Conservation (phyloP, 352 stramenopile species). For the Pythium oligandrum region DNA sequence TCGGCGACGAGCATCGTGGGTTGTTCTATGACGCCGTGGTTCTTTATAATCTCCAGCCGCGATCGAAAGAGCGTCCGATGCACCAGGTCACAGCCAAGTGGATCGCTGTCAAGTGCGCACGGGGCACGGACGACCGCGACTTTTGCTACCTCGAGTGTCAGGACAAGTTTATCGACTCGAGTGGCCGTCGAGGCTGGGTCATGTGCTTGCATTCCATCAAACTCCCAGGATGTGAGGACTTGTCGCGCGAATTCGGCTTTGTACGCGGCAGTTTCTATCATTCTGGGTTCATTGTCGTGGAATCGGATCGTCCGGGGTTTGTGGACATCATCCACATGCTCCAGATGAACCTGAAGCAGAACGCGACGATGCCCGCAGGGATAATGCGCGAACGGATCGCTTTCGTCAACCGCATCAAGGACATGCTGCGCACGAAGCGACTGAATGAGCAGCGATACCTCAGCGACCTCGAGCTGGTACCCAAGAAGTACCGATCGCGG, state of each 20-base stretch:
- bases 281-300: conserved; percentile 79
- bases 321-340: conserved; percentile 83
- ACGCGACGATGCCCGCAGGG: conserved; percentile 35
- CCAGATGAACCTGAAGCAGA: conserved; percentile 79
- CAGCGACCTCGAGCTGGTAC: conserved; percentile 76
- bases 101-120: conserved; percentile 56
- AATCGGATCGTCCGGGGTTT: conserved; percentile 61
- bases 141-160: conserved; percentile 83
- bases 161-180: conserved; percentile 83
- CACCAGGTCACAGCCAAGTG: conserved; percentile 86
- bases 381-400: conserved; percentile 27
- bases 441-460: conserved; percentile 80
- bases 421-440: conserved; percentile 62
- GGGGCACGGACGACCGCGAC: conserved; percentile 58
- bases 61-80: conserved; percentile 69
- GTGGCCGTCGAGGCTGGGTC: conserved; percentile 77
- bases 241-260: conserved; percentile 72
- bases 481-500: conserved; percentile 69
- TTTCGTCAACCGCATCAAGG: conserved; percentile 36
- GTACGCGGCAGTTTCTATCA: conserved; percentile 78
- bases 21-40: conserved; percentile 74
- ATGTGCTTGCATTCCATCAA: conserved; percentile 83
- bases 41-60: conserved; percentile 56
- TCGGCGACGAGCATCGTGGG: conserved; percentile 40
- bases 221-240: conserved; percentile 64